Percentiles rank a stretch among this genome's conserved stretches.
Conservation (phyloP, 192 early-diverging fungal species). For the Coemansia biformis region DNA sequence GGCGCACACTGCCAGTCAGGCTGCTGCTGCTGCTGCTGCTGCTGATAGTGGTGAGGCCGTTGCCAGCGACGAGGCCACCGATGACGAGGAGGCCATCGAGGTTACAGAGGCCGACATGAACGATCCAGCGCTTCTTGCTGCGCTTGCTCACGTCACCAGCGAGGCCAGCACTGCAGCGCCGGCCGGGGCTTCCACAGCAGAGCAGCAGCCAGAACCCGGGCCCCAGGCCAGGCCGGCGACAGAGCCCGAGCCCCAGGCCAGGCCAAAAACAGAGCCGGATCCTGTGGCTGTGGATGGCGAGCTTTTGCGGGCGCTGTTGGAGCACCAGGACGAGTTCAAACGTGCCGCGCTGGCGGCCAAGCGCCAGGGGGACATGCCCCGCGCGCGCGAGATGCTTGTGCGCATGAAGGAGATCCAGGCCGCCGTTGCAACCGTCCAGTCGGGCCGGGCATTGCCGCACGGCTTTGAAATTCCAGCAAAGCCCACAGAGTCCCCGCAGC, state of each 20-base stretch:
- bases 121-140: conserved; percentile 30
- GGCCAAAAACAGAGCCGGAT: background rate
- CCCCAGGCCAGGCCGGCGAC: too few relatives aligned
- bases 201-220: too few relatives aligned
- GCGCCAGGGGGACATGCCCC: conserved; percentile 22
- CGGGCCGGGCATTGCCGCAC: conserved; percentile 2
- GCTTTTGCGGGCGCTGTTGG: background rate
- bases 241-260: too few relatives aligned
- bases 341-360: conserved; percentile 25
- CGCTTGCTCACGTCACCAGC: conserved; percentile 14
- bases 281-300: background rate
- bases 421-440: conserved; percentile 2
- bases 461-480: conserved; percentile 4
- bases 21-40: background rate
- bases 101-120: conserved; percentile 45
- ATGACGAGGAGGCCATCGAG: conserved; percentile 6
- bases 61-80: background rate
- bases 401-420: conserved; percentile 28
- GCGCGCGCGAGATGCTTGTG: conserved; percentile 24
- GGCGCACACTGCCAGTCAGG: too few relatives aligned
- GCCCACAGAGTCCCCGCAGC: background rate
- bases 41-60: background rate
- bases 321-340: conserved; percentile 13
- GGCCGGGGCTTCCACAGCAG: too few relatives aligned
- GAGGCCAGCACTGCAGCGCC: too few relatives aligned